Evolutionary conservation across 768 basidiomycete genomes (phyloP), one percentile per base, ranked within the genome.

Genomic region (Psilocybe cubensis): DNA sequence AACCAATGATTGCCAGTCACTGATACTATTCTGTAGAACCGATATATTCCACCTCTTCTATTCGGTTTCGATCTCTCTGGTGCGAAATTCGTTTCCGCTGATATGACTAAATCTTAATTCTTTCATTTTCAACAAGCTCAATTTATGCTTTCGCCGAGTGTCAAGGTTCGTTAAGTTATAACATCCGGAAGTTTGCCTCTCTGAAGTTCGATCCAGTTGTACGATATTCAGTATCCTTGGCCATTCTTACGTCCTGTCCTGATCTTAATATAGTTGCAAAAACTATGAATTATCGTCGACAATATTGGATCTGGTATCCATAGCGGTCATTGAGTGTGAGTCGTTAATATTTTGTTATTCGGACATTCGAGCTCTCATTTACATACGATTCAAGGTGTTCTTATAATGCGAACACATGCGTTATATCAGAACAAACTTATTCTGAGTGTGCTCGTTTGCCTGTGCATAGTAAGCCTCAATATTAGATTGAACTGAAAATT

Each of bases 391-490:
- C 35, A 21, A 70, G 69, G 57, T 40, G 62, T 68, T 17, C 62
- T 70, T 41, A 59, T 70, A 31, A 63, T 68, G 59, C 56, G 69
- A n/a, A 70, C 67, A 9, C 59, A 70, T 54, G 69, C 69, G 2
- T 46, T 70, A 29, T 70, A 67, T 56, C 66, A 65, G 40, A 61
- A 62, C 44, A 61, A 41, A 43, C 24, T 18, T 9, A 42, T 70
- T 14, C 44, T 67, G n/a, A 40, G 52, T 29, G 14, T 55, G 24
- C 56, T 70, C 17, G 24, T 53, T 9, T 31, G 35, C 11, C 40
- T 66, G 14, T 64, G 62, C 21, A n/a, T 63, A 17, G 69, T 70
- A 29, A 38, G 67, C 59, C 17, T 4, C 8, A 4, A 28, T 9
- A 24, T 4, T 38, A 18, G 4, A 4, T 24, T 40, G 14, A 8